Evolutionary conservation across 108 stramenopile species (phyloP), one percentile per base, ranked within the genome.

Genomic region (Cyclotella atomus): DNA sequence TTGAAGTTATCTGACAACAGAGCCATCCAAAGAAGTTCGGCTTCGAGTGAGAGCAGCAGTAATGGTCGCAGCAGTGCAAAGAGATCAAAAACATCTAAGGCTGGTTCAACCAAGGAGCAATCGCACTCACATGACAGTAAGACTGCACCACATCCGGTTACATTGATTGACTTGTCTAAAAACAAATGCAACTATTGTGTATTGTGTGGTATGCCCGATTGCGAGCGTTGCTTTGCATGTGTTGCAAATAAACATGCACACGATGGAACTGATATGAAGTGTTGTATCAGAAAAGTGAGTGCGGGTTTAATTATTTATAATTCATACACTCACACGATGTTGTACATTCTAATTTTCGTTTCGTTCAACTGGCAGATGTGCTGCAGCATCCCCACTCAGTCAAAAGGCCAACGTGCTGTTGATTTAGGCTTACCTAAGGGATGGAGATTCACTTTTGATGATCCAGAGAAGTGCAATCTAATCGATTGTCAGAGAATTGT

Each of bases 361-460:
- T 64, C 38, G 24, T 34, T 61, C 16, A n/a, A n/a, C n/a, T n/a
- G n/a, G 47, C 27, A 81, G 80, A 71, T 71, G 52, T 81, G 80
- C 32, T 81, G 80, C 54, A 65, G 54, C 14, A 64, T 81, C n/a
- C 76, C 75, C 64, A 65, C 70, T 12, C 53, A 77, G 28, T 25
- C 59, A 21, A 81, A 81, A 60, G 30, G 59, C 15, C 69, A 81
- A 34, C 52, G 60, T 0, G 45, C 61, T 20, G 9, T 16, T 2
- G 29, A 35, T n/a, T 35, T 73, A n/a, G 81, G 81, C 2, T 73
- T 82, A 38, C 81, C 81, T 0, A 2, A 53, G 9, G 43, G 49
- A 43, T 82, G 81, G 81, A 54, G 59, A 19, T 82, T 73, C 55
- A 66, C 65, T 20, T 82, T 78, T 50, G 73, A 78, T 35, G 71